Base-by-base conservation (phyloP, 257 asterid genomes). In the Solanum arcanum region DNA sequence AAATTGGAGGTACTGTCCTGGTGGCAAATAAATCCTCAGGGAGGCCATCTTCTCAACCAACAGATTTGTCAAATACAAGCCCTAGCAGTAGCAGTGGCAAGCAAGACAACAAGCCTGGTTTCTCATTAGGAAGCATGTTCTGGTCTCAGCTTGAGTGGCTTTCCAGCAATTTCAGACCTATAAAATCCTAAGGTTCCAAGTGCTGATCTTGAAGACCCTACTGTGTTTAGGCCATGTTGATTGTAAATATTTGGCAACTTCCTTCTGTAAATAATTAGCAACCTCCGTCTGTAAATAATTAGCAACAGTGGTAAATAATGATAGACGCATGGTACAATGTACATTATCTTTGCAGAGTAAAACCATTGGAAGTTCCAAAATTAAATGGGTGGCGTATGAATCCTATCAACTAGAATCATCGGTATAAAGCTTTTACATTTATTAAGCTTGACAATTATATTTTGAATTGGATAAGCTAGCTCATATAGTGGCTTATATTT, bases 81-180 rank as follows among this genome's bases (percentile, higher is more conserved):
- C 69, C 96, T 21, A 14, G 20, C 60, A 49, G 83, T 7, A 56
- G 89, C 27, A 59, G 60, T 9, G 72, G 73, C 23, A 87, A 76
- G 13, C 93, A 87, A 46, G 94, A 87, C 13, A 92, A 87, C 13
- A 73, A 91, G 86, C 81, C 93, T 6, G 91, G 89, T 83, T 91
- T 92, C 85, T 94, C 98, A 0, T 64, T 94, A 6, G 96, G 98
- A 69, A 91, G 89, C 89, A 41, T 96, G 92, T 87, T 95, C 23
- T 93, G 99, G 99, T 89, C 96, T 68, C 99, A 94, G 82, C 91
- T 95, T 7, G 98, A 92, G 90, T 59, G 95, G 77, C 87, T 96
- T 66, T 94, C 98, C 1, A 90, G 90, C 91, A 95, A 93, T 87
- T 94, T 95, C 91, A 90, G 85, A 85, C 92, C 93, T 69, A 92